Evolutionary conservation across 202 grass and related monocot species (phyloP).

Genomic region (Schoenoplectus triqueter): DNA sequence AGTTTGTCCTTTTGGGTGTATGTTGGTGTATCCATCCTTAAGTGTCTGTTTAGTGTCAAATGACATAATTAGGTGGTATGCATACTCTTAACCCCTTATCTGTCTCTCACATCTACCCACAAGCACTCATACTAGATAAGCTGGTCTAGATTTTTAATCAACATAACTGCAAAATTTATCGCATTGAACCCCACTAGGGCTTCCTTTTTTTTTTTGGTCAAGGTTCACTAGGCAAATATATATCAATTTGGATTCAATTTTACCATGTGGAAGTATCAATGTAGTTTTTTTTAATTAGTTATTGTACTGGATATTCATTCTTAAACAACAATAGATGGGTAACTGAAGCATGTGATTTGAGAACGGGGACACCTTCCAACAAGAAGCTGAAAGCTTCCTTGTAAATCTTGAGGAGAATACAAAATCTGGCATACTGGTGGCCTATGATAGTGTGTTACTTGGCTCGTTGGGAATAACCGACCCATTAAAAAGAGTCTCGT

Average conservation of each 20-base stretch:
- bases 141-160: neutral
- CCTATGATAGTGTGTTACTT: constrained; percentile 62
- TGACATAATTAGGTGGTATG: constrained; percentile 13
- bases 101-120: neutral
- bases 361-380: constrained; percentile 52
- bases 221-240: neutral
- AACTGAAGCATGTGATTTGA: constrained; percentile 73
- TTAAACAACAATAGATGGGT: constrained; percentile 53
- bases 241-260: neutral
- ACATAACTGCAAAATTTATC: neutral
- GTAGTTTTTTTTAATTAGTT: constrained; percentile 26
- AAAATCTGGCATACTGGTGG: constrained; percentile 91
- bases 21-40: neutral
- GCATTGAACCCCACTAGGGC: neutral
- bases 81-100: neutral
- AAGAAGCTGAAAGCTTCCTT: constrained; percentile 81
- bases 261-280: neutral
- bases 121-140: constrained; percentile 16
- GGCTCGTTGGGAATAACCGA: constrained; percentile 84
- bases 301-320: constrained; percentile 31
- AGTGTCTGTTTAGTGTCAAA: neutral
- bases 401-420: constrained; percentile 82
- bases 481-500: constrained; percentile 74
- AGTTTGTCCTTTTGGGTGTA: neutral
- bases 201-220: neutral